phyloP scores from a whole-genome alignment of 306 rosid species.

The Cicer pinnatifidum region DNA sequence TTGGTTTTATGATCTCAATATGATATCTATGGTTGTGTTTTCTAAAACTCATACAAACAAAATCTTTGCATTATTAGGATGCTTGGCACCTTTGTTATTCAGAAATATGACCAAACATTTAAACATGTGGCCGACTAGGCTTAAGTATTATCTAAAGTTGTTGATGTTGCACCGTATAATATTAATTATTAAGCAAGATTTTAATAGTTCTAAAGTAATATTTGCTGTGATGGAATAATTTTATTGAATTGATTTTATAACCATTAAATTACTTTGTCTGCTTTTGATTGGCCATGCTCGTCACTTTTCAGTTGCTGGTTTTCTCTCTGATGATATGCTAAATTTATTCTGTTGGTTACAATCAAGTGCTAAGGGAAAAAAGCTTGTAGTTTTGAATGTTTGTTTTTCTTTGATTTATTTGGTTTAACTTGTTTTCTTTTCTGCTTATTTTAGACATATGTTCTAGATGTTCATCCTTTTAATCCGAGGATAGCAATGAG shows the following conservation, averaged over 20 bases:
- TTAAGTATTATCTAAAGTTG: constrained; percentile 5
- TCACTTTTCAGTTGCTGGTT: constrained; percentile 34
- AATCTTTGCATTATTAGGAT: neutral
- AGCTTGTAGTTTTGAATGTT: constrained; percentile 11
- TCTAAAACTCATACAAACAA: neutral
- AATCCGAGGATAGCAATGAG: constrained; percentile 99
- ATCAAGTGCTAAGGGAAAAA: neutral
- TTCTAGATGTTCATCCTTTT: constrained; percentile 98
- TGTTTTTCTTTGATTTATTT: constrained; percentile 25
- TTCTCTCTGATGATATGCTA: constrained; percentile 10
- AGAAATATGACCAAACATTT: neutral
- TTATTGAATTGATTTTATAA: constrained; percentile 12
- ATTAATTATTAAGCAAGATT: neutral
- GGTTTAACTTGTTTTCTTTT: constrained; percentile 37
- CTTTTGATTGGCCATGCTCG: constrained; percentile 32
- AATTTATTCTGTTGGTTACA: constrained; percentile 25
- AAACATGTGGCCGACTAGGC: constrained; percentile 2
- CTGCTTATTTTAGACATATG: constrained; percentile 75
- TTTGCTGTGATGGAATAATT: constrained; percentile 26
- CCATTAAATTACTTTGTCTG: constrained; percentile 19
- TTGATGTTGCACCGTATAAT: constrained; percentile 28
- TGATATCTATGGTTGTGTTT: constrained; percentile 15
- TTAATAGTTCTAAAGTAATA: neutral
- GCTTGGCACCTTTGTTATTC: constrained; percentile 10
- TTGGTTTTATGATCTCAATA: neutral